Conservation (phyloP, 345 rosid genomes). For the Psidium guajava region DNA sequence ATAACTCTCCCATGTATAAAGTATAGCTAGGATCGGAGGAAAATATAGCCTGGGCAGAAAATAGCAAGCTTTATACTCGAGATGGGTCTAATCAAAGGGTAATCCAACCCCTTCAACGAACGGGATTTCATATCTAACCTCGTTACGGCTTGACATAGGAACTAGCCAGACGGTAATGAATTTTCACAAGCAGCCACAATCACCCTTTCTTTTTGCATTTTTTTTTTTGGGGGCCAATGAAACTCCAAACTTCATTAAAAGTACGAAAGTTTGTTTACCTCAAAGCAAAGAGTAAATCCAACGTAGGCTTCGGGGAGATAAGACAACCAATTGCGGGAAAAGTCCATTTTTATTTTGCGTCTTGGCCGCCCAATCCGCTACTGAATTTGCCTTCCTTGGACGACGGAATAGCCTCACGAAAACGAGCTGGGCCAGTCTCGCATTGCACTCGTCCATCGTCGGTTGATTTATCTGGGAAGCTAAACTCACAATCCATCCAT, state of each 20-base stretch:
- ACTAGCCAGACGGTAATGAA: not conserved
- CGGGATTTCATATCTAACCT: not conserved
- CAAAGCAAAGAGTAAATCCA: no score
- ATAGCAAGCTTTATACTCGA: not conserved
- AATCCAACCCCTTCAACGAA: not conserved
- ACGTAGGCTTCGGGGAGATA: no score
- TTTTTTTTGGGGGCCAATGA: no score
- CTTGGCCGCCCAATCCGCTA: no score
- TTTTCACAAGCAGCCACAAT: not conserved
- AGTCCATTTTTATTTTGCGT: no score
- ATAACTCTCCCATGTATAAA: no score
- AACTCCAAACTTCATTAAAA: no score
- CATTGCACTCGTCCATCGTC: not conserved
- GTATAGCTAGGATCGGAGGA: not conserved
- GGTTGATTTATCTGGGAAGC: not conserved
- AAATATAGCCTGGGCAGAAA: not conserved
- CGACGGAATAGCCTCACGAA: no score
- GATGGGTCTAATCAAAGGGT: not conserved
- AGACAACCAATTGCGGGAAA: no score
- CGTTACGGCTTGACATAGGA: not conserved
- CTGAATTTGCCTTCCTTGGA: no score
- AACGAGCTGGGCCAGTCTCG: no score
- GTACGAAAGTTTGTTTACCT: no score
- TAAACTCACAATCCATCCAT: not conserved
- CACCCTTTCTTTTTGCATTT: not conserved